Percentiles rank a stretch among this genome's conserved stretches.
Evolutionary conservation across 2,329 filamentous ascomycete species (phyloP).

Genomic region (Catunica adiposa): DNA sequence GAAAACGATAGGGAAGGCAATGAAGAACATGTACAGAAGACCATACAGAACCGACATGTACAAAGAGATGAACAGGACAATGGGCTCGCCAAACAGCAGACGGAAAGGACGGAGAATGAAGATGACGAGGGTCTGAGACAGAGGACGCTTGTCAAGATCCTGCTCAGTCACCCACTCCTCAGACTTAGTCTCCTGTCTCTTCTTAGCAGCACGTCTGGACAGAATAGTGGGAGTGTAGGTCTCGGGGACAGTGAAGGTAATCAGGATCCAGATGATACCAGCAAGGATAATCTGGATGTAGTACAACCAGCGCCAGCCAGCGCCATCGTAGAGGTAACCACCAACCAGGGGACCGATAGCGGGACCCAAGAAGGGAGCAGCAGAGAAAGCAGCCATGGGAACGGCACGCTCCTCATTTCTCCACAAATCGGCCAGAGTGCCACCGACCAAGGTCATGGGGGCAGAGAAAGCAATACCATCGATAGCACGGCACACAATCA

Average conservation of each 20-base stretch:
- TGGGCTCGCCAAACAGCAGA: conserved; percentile 67
- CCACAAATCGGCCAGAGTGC: conserved; percentile 74
- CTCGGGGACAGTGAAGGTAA: conserved; percentile 79
- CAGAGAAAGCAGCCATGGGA: conserved; percentile 73
- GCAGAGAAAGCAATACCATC: conserved; percentile 74
- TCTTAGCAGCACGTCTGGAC: conserved; percentile 48
- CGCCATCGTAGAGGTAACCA: conserved; percentile 54
- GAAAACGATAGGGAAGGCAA: conserved; percentile 56
- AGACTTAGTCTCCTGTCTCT: conserved; percentile 53
- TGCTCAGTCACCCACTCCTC: conserved; percentile 58
- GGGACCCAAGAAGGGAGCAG: conserved; percentile 68
- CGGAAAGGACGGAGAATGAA: conserved; percentile 74
- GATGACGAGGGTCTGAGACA: conserved; percentile 51
- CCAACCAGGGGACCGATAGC: conserved; percentile 62
- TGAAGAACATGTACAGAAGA: conserved; percentile 61
- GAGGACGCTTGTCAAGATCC: conserved; percentile 56
- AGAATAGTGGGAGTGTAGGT: conserved; percentile 75
- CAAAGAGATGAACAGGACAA: conserved; percentile 66
- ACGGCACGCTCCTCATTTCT: conserved; percentile 67
- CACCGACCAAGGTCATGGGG: conserved; percentile 73
- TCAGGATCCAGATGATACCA: conserved; percentile 52
- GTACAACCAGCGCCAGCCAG: conserved; percentile 71
- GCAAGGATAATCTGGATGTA: conserved; percentile 72
- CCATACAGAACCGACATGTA: conserved; percentile 78
- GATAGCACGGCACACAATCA: conserved; percentile 60